Base-by-base conservation (phyloP, 305 asterid genomes). In the Coffea humblotiana region DNA sequence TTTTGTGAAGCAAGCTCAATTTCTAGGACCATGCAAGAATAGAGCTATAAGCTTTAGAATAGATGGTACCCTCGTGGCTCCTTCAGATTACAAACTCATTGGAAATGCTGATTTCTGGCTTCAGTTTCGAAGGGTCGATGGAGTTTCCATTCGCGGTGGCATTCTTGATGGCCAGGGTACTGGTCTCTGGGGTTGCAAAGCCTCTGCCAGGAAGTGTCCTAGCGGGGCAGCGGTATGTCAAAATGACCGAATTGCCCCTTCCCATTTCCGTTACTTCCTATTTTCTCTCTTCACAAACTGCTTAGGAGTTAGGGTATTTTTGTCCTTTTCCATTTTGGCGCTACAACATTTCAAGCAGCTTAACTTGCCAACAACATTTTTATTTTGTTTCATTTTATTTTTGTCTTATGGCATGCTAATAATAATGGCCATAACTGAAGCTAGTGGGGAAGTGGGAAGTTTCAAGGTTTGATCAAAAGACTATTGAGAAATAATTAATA, bases 11-110 rank as follows among this genome's bases (percentile, higher is more conserved):
- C 72, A 35, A 65, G 67, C 81, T 10, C 74, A 54, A 14, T 90
- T 90, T 71, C 74, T 48, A 58, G 94, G 94, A 3, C 91, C 91
- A 13, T 80, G 83, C 74, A 80, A 37, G 45, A 80, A 80, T 27
- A 63, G 19, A 29, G 83, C 43, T 23, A 70, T 80, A 11, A 51
- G n/a, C 4, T 23, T 80, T 52, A 56, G 15, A 37, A 72, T 80
- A 10, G 68, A 73, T 16, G 83, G 83, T 4, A 16, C 78, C 11
- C 52, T 80, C 16, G 40, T 74, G 8, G 83, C 77, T 25, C 78
- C 83, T 2, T 54, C 79, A 14, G 68, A 74, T 80, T 80, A 73
- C 35, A 64, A 70, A 47, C 48, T 65, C 8, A 29, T 64, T 8
- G 56, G 54, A 8, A 10, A 74, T 15, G 23, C 47, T 11, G 29